Evolutionary conservation across 352 stramenopile genomes (phyloP), one percentile per base, ranked within the genome.

Genomic region (Phytophthora pseudosyringae): DNA sequence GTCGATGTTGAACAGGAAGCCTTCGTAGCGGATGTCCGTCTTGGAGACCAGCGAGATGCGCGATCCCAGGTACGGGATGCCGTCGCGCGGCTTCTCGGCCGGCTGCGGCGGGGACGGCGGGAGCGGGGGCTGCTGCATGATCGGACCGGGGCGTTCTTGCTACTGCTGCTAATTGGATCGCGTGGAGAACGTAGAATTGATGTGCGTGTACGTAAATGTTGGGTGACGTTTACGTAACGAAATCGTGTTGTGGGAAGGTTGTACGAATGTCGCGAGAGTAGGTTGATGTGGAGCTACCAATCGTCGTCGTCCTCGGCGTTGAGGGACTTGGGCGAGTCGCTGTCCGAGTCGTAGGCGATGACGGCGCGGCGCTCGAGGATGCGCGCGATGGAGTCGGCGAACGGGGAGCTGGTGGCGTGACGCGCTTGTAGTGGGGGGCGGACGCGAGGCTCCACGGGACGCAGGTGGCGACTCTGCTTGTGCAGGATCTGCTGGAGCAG

Each of bases 11-110:
- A 93, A 94, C 18, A 94, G 67, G 39, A 91, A 90, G 9, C 86
- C 85, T 71, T 94, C 86, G 64, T 94, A 94, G 39, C 86, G 86
- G 57, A 94, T 90, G 56, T 94, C 86, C n/a, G 84, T 94, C 78
- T 94, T 94, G 58, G 86, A 93, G 48, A 94, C 89, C 43, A 94
- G 70, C 35, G 75, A 89, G 63, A 94, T 94, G 64, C 82, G 83
- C 28, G 83, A 93, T 32, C 86, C 86, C 26, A 93, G 80, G 75
- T 94, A 94, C 55, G 86, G 86, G 64, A 94, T 91, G 43, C 82
- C 78, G 50, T 78, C 81, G 31, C 68, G 69, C 2, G 69, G 75
- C 32, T 54, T 64, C 28, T 78, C 64, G 10, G 64, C 48, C 7
- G 62, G 52, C 4, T 63, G 64, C 16, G 59, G 45, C 9, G 67